These are phyloP conservation scores for Rhodomyrtus tomentosa DNA, from an alignment of 345 rosid species.

Conservation along the genomic window DNA sequence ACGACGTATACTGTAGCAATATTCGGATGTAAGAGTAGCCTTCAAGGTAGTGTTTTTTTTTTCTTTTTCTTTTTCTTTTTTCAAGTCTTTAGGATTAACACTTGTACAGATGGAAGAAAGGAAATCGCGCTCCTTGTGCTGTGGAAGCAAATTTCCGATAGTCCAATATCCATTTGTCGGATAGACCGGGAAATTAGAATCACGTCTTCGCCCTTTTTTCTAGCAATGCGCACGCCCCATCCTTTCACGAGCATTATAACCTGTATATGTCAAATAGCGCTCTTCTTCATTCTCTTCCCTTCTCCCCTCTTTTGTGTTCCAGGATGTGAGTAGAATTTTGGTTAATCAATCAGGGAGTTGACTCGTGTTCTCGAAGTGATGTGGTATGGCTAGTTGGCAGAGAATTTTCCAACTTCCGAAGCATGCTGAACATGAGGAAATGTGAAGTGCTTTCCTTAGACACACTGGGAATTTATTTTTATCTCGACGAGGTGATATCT, in stretches of 20 bases:
- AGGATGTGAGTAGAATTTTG: neutral
- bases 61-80: neutral
- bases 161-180: neutral
- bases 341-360: neutral
- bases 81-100: neutral
- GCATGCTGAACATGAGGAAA: neutral
- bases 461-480: neutral
- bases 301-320: neutral
- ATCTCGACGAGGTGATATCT: neutral
- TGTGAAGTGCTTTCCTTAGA: neutral
- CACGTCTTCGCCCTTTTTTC: neutral
- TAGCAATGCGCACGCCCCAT: neutral
- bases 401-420: neutral
- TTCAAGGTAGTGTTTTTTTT: neutral
- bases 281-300: neutral
- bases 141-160: neutral
- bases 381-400: neutral
- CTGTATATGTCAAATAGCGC: neutral
- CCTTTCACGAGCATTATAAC: neutral
- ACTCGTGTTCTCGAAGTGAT: neutral
- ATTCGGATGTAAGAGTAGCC: neutral
- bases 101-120: neutral
- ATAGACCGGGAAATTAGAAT: neutral
- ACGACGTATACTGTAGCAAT: neutral
- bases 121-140: neutral